These are phyloP conservation scores for Didymella segeticola DNA, from an alignment of 2,329 filamentous ascomycete genomes.

Conservation along the genomic window DNA sequence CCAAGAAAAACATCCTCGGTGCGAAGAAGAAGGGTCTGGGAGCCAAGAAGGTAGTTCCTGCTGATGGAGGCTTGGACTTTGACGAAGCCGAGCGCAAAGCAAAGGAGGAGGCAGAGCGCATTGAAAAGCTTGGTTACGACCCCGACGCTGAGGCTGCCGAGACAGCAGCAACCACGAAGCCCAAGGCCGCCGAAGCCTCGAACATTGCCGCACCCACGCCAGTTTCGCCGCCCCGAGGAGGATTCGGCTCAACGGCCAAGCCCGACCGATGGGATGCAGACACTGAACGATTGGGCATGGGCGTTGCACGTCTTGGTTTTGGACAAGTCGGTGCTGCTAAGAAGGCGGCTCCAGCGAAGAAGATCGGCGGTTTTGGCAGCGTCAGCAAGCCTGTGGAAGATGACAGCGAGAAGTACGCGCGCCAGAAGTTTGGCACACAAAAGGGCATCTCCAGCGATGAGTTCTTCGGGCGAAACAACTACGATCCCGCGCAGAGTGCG, in stretches of 20 bases:
- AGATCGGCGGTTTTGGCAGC: constrained; percentile 88
- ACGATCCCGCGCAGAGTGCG: constrained; percentile 77
- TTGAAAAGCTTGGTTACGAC: constrained; percentile 94
- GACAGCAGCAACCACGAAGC: constrained; percentile 35
- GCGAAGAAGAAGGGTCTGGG: constrained; percentile 68
- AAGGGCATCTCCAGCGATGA: constrained; percentile 98
- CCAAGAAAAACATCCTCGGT: constrained; percentile 87
- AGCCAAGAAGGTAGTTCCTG: constrained; percentile 76
- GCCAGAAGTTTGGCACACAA: constrained; percentile 86
- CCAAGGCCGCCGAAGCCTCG: constrained; percentile 58
- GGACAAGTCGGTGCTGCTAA: constrained; percentile 75
- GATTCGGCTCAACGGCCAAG: constrained; percentile 66
- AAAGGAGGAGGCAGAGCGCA: constrained; percentile 94
- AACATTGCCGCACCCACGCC: constrained; percentile 78
- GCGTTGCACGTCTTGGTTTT: constrained; percentile 83
- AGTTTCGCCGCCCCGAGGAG: constrained; percentile 67
- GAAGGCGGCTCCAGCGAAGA: constrained; percentile 70
- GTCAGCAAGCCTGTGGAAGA: constrained; percentile 73
- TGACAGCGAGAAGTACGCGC: constrained; percentile 83
- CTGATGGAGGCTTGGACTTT: constrained; percentile 79
- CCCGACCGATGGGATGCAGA: constrained; percentile 71
- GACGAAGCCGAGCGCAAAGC: constrained; percentile 97
- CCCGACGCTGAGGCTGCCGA: constrained; percentile 76
- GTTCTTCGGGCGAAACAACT: constrained; percentile 92
- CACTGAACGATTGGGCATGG: constrained; percentile 89